Base-by-base conservation (phyloP, 1,139 yeast genomes). In the Lodderomyces orthopsilosis region DNA sequence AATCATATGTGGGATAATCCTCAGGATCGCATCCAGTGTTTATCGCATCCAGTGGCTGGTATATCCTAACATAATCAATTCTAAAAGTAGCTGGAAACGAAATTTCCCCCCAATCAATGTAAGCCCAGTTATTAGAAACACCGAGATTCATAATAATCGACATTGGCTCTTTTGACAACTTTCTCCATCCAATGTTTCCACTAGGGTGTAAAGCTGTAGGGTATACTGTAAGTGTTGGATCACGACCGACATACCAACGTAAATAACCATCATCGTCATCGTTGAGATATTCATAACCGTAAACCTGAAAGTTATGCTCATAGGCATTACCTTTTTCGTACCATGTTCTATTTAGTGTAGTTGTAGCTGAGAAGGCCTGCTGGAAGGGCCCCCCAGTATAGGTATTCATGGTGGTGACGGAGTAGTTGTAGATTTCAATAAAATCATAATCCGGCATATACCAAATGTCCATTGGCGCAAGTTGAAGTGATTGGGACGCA, bases 381-480 rank as follows among this genome's bases (percentile, higher is more conserved):
- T 88, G 95, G 65, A 76, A 78, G 1, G 93, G 91, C 36, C 95
- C 94, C 49, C 96, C 96, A 35, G 84, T 70, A 66, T 85, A 87
- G 0, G 83, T 69, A 61, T 87, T 87, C 85, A 87, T 82, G 15
- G 77, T 64, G 1, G 95, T 83, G 27, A 81, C 69, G 1, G 83
- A 63, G 26, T 53, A 52, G 62, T 88, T 86, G 61, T 81, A 66
- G 44, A 88, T 66, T 54, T 81, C 84, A 42, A 87, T 61, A 52
- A 75, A 86, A 47, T 83, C 79, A 57, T 86, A 85, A 61, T 88
- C 90, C 2, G 95, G 95, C 57, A 75, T 73, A 61, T 85, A 86
- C 95, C 95, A 88, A 52, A 85, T 79, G 62, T 88, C 96, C 58
- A 79, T 79, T 1, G 96, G 96, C 2, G 95, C 96, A 52, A 85